These are phyloP conservation scores for Schrenkiella parvula DNA, from an alignment of 345 rosid species.

Conservation along the genomic window DNA sequence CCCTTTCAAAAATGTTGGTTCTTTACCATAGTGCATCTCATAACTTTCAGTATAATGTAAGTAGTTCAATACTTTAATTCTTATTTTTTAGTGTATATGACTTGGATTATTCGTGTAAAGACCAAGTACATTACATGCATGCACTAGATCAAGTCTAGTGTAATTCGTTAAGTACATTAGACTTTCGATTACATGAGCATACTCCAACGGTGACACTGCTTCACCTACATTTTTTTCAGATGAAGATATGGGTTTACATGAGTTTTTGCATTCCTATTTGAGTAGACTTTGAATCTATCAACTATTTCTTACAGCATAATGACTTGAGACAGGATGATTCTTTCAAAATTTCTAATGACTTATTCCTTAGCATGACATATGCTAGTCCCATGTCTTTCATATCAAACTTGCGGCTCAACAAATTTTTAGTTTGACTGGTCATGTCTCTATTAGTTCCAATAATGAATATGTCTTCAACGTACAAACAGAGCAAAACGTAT, in stretches of 20 bases:
- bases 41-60: not conserved
- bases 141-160: not conserved
- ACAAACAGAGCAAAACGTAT: not conserved
- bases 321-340: not conserved
- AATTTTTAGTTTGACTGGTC: too few species aligned
- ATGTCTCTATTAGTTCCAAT: too few species aligned
- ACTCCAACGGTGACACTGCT: too few species aligned
- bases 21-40: too few species aligned
- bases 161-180: not conserved
- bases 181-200: not conserved
- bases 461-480: not conserved
- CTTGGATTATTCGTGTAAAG: not conserved
- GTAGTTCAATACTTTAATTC: not conserved
- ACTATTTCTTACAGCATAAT: not conserved
- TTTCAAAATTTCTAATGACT: not conserved
- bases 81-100: not conserved
- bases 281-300: constrained; percentile 15
- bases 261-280: not conserved
- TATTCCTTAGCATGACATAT: not conserved
- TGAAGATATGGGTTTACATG: not conserved
- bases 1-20: too few species aligned
- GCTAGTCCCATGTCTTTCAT: not conserved
- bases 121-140: not conserved
- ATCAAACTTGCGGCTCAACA: too few species aligned
- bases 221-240: not conserved